Conservation (phyloP, 2,329 filamentous ascomycete species). For the Colletotrichum sublineola region DNA sequence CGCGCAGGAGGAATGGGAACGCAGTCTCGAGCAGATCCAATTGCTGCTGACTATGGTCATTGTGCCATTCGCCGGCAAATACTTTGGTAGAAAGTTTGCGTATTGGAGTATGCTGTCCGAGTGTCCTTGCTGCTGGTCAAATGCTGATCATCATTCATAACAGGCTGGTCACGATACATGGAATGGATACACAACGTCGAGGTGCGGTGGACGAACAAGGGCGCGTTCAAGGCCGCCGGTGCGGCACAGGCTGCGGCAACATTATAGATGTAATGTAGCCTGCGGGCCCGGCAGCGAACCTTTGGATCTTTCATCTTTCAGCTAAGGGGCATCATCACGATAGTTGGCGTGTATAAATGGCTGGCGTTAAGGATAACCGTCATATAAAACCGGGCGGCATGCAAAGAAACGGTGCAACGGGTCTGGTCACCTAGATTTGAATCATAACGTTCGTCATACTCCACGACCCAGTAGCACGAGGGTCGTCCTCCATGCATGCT, state of each 20-base stretch:
- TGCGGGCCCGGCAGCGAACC: not conserved
- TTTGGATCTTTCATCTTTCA: not conserved
- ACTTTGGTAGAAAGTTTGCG: slow-evolving; percentile 92
- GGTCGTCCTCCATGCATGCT: not conserved
- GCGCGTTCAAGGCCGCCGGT: slow-evolving; percentile 73
- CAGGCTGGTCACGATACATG: slow-evolving; percentile 95
- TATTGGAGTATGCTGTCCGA: slow-evolving; percentile 83
- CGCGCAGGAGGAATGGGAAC: slow-evolving; percentile 94
- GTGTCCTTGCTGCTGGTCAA: not conserved
- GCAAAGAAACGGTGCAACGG: slow-evolving; percentile 16
- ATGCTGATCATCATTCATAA: not conserved
- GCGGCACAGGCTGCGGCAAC: slow-evolving; percentile 71
- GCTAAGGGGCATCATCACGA: not conserved
- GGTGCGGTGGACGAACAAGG: slow-evolving; percentile 74
- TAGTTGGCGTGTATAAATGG: slow-evolving; percentile 26
- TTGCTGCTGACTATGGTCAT: slow-evolving; percentile 93
- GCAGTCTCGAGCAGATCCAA: slow-evolving; percentile 93
- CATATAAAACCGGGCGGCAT: slow-evolving; percentile 25
- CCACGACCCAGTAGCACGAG: not conserved
- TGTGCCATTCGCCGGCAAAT: slow-evolving; percentile 94
- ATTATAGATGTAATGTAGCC: slow-evolving; percentile 55
- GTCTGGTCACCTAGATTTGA: slow-evolving; percentile 19
- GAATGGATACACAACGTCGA: slow-evolving; percentile 90
- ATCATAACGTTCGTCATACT: slow-evolving; percentile 7
- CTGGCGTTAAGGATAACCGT: slow-evolving; percentile 32